phyloP scores from a whole-genome alignment of 108 stramenopile genomes.

The Pseudonitzschia pungens region DNA sequence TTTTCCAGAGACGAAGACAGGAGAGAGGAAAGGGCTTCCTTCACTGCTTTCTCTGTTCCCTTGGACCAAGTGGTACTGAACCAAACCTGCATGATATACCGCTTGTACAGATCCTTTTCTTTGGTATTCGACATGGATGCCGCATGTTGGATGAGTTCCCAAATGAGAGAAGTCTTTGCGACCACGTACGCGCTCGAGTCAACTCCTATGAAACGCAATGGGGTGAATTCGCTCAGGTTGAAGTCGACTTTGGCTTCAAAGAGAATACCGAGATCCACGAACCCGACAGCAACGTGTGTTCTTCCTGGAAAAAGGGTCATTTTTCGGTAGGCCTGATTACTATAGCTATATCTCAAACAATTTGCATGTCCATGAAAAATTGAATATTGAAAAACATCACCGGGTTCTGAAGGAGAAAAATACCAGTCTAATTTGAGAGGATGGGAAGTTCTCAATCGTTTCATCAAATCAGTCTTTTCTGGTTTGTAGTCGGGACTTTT shows the following conservation, averaged over 20 bases:
- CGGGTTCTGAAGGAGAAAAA: neutral
- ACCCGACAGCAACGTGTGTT: slow-evolving; percentile 41
- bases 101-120: slow-evolving; percentile 12
- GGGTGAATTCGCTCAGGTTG: too few relatives aligned
- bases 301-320: slow-evolving; percentile 18
- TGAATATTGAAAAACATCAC: neutral
- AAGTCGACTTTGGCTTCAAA: slow-evolving; percentile 8
- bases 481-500: slow-evolving; percentile 19
- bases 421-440: neutral
- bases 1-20: neutral
- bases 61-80: slow-evolving; percentile 31
- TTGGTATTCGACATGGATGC: neutral
- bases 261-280: slow-evolving; percentile 39
- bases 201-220: slow-evolving; percentile 32
- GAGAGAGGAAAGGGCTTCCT: slow-evolving; percentile 13
- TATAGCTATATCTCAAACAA: slow-evolving; percentile 20
- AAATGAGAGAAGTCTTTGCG: slow-evolving; percentile 32
- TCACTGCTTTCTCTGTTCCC: slow-evolving; percentile 20
- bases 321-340: slow-evolving; percentile 27
- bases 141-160: slow-evolving; percentile 30
- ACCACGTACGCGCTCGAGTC: slow-evolving; percentile 31
- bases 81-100: slow-evolving; percentile 29
- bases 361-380: neutral
- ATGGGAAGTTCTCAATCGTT: slow-evolving; percentile 11
- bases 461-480: slow-evolving; percentile 12